Evolutionary conservation across 1,284 basidiomycete species (phyloP).

Genomic region (Sutorius eximius): DNA sequence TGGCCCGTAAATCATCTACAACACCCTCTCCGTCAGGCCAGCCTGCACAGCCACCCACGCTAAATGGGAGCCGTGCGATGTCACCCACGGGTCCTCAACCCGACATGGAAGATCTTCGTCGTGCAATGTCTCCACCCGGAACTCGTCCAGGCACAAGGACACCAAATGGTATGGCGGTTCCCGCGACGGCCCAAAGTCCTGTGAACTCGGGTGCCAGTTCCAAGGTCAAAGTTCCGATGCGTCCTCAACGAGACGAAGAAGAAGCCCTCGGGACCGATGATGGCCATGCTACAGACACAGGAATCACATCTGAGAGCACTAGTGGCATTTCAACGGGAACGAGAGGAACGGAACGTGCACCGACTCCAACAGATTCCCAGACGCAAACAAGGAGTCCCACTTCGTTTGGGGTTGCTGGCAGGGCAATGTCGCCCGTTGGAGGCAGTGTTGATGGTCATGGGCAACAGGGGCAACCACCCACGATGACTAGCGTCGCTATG

Average conservation of each 20-base stretch:
- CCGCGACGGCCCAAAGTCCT: slow-evolving; percentile 31
- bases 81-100: slow-evolving; percentile 52
- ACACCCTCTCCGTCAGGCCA: slow-evolving; percentile 33
- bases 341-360: slow-evolving; percentile 47
- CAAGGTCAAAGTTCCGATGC: slow-evolving; percentile 55
- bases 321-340: slow-evolving; percentile 31
- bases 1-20: slow-evolving; percentile 43
- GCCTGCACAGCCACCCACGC: slow-evolving; percentile 21
- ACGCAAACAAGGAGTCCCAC: slow-evolving; percentile 58
- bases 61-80: slow-evolving; percentile 50
- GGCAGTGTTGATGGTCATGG: slow-evolving; percentile 41
- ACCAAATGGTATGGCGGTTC: slow-evolving; percentile 43
- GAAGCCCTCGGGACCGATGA: slow-evolving; percentile 55
- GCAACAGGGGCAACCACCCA: slow-evolving; percentile 41
- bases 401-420: slow-evolving; percentile 41
- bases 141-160: slow-evolving; percentile 37
- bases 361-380: slow-evolving; percentile 44
- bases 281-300: slow-evolving; percentile 46
- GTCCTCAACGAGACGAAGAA: slow-evolving; percentile 68
- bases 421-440: slow-evolving; percentile 57
- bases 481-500: slow-evolving; percentile 56
- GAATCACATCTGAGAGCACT: slow-evolving; percentile 36
- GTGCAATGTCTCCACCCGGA: slow-evolving; percentile 63
- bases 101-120: slow-evolving; percentile 57
- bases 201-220: slow-evolving; percentile 23